phyloP scores from a whole-genome alignment of 2,329 filamentous ascomycete genomes.

The Arthroderma sp. region DNA sequence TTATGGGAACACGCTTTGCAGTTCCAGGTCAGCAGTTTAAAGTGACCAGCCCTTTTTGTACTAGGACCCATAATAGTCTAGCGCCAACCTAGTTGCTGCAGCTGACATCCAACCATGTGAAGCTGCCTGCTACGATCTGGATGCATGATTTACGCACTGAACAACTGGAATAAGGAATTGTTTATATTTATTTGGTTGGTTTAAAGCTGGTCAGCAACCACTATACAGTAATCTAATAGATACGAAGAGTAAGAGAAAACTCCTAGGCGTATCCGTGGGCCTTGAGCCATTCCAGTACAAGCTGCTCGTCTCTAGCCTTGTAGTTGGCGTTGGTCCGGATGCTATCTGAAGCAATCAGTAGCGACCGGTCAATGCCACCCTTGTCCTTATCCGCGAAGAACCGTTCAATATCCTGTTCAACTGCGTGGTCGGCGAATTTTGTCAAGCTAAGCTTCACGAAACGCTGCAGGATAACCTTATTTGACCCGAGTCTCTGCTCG shows the following conservation, averaged over 20 bases:
- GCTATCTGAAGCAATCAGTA: constrained; percentile 75
- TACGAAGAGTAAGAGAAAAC: neutral
- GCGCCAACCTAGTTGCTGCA: too few relatives aligned
- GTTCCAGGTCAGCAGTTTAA: too few relatives aligned
- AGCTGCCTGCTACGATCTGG: too few relatives aligned
- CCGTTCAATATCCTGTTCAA: constrained; percentile 59
- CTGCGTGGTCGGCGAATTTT: constrained; percentile 59
- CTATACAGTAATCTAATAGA: neutral
- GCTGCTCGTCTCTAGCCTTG: constrained; percentile 58
- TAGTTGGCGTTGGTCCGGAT: constrained; percentile 75
- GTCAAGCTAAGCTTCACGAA: constrained; percentile 68
- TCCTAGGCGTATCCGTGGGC: constrained; percentile 44
- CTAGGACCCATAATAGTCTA: too few relatives aligned
- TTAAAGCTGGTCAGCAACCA: too few relatives aligned
- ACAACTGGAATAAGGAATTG: too few relatives aligned
- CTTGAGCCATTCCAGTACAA: constrained; percentile 67
- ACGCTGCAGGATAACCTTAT: constrained; percentile 79
- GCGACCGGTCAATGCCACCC: constrained; percentile 68
- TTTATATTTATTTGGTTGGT: too few relatives aligned
- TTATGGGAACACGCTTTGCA: too few relatives aligned
- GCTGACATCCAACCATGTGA: neutral
- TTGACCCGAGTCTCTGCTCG: constrained; percentile 57
- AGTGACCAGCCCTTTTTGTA: too few relatives aligned
- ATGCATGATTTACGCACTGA: too few relatives aligned
- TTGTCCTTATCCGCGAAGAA: constrained; percentile 88